Evolutionary conservation across 2,329 filamentous ascomycete species (phyloP).

Genomic region (Hymenoscyphus repandus): DNA sequence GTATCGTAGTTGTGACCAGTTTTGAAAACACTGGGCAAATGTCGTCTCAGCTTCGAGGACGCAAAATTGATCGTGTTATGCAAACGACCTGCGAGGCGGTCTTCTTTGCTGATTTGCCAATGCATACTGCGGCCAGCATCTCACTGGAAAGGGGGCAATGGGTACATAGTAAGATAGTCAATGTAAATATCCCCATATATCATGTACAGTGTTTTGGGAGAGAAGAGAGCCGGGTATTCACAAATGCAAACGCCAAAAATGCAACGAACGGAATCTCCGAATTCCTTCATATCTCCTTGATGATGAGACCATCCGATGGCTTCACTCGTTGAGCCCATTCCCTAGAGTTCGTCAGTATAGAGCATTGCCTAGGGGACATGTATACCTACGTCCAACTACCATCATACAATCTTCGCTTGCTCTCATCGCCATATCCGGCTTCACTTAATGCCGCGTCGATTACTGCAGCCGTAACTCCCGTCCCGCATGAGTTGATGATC

Average conservation of each 20-base stretch:
- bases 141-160: too few relatives aligned
- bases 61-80: too few relatives aligned
- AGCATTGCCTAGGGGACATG: not conserved
- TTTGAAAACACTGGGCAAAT: too few relatives aligned
- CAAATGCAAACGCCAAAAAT: conserved; percentile 19
- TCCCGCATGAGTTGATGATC: conserved; percentile 85
- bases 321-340: conserved; percentile 64
- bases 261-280: conserved; percentile 2
- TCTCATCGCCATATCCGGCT: conserved; percentile 65
- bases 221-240: conserved; percentile 17
- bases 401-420: conserved; percentile 77
- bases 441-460: conserved; percentile 81
- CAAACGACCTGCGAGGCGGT: too few relatives aligned
- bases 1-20: too few relatives aligned
- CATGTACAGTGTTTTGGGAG: conserved; percentile 12
- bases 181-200: not conserved
- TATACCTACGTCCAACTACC: conserved; percentile 90
- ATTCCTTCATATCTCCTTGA: conserved; percentile 37
- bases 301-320: conserved; percentile 56
- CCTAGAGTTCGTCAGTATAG: conserved; percentile 33
- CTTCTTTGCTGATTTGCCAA: too few relatives aligned
- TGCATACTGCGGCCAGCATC: too few relatives aligned
- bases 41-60: too few relatives aligned
- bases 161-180: too few relatives aligned
- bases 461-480: conserved; percentile 87